Evolutionary conservation across 257 asterid genomes (phyloP), one percentile per base, ranked within the genome.

Genomic region (Solanum phureja): DNA sequence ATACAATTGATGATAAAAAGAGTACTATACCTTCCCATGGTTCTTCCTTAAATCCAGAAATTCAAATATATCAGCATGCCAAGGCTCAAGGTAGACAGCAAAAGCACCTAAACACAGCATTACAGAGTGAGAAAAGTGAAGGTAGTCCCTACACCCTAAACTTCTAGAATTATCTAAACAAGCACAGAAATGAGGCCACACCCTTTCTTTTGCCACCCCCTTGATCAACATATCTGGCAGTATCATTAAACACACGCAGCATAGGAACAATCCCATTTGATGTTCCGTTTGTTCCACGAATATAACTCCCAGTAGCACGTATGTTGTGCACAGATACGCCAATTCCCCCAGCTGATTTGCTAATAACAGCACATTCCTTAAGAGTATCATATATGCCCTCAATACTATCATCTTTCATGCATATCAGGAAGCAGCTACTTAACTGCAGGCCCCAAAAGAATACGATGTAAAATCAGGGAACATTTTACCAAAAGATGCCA

Each of bases 191-290:
- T 29, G 69, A 68, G 56, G 13, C 40, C 91, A 34, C 49, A 96
- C 99, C 99, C 89, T 97, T 97, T 89, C 99, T 93, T 92, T 95
- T 97, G 93, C 99, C 99, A 88, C 99, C 98, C 7, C 99, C 99
- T 87, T 96, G 98, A 85, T 96, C 99, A 87, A 97, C 99, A 90
- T 96, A 95, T 19, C 99, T 94, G 88, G 99, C 99, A 34, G 99
- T 96, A 88, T 95, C 99, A 91, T 97, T 96, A 90, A 96, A 96
- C 86, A 97, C 99, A 44, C 99, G 92, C 62, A 97, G 95, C 99
- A 97, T 94, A 8, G 99, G 99, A 86, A 97, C 97, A 90, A 97
- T 94, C 56, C 99, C 99, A 93, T 97, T 97, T 29, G 99, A 97
- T 76, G 94, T 91, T 77, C 99, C 99, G 92, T 97, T 96, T 40